Evolutionary conservation across 2,329 filamentous ascomycete species (phyloP).

Genomic region (Sarocladiaceae sp.): DNA sequence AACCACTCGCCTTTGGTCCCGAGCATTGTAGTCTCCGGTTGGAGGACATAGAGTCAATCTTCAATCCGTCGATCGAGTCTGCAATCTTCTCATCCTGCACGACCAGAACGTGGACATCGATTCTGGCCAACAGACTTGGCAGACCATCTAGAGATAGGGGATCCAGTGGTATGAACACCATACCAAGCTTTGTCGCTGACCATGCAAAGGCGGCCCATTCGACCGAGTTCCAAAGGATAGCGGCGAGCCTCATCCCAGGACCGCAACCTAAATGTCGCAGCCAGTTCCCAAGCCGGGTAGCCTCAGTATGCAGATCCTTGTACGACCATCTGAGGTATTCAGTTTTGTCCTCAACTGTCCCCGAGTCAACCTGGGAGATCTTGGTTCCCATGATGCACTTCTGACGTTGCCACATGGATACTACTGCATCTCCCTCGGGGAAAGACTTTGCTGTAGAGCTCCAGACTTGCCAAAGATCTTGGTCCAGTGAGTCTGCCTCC

Average conservation of each 20-base stretch:
- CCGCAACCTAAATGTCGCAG: conserved; percentile 19
- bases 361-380: neutral
- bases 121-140: conserved; percentile 17
- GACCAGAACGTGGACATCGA: conserved; percentile 26
- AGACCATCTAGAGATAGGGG: conserved; percentile 21
- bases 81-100: conserved; percentile 24
- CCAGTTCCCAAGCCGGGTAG: neutral
- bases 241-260: conserved; percentile 25
- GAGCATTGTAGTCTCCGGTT: conserved; percentile 21
- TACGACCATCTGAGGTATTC: conserved; percentile 1
- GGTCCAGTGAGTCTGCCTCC: conserved; percentile 21
- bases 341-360: neutral
- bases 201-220: conserved; percentile 36
- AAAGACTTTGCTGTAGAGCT: conserved; percentile 19
- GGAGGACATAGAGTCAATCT: neutral
- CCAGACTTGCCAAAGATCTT: conserved; percentile 30
- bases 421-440: conserved; percentile 29
- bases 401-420: conserved; percentile 32
- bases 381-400: too few relatives aligned
- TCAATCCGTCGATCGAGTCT: conserved; percentile 15
- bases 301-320: neutral
- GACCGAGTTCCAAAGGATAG: conserved; percentile 30
- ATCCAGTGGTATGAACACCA: conserved; percentile 31
- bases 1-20: conserved; percentile 14
- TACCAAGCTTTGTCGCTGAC: conserved; percentile 28